Evolutionary conservation across 192 early-diverging fungal genomes (phyloP).

Genomic region (Backusella tarrabulga): DNA sequence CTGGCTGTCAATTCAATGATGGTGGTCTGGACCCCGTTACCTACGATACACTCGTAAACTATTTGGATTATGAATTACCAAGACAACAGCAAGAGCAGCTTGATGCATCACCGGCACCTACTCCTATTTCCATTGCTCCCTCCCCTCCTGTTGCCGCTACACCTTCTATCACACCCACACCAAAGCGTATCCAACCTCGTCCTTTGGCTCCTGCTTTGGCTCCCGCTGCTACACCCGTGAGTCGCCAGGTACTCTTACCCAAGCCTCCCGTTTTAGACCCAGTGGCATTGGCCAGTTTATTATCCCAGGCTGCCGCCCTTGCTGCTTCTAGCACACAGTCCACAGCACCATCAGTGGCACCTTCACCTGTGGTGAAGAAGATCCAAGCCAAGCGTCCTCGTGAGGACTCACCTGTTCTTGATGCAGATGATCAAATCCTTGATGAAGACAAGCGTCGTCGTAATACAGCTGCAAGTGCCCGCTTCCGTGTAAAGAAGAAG

Average conservation of each 20-base stretch:
- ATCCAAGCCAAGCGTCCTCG: not conserved
- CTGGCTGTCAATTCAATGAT: constrained; percentile 9
- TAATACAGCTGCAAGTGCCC: constrained; percentile 93
- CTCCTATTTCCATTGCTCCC: not conserved
- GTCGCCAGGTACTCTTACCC: constrained; percentile 20
- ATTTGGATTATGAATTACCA: constrained; percentile 37
- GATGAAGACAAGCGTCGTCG: constrained; percentile 89
- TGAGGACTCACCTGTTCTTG: not conserved
- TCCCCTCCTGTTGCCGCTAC: not conserved
- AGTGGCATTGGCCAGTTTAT: not conserved
- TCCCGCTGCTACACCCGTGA: not conserved
- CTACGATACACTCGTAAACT: constrained; percentile 35
- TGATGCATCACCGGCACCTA: not conserved
- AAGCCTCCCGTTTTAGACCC: constrained; percentile 19
- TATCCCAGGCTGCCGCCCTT: not conserved
- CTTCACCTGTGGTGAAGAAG: not conserved
- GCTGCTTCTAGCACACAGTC: not conserved
- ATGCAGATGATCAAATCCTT: constrained; percentile 27
- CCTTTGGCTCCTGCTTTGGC: constrained; percentile 11
- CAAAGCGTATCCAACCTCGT: constrained; percentile 21
- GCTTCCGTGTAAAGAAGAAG: constrained; percentile 97
- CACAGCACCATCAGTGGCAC: not conserved
- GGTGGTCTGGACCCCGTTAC: constrained; percentile 25
- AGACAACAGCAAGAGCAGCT: constrained; percentile 23
- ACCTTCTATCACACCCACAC: not conserved